phyloP scores from a whole-genome alignment of 192 early-diverging fungal genomes.

The Umbelopsis sp. region DNA sequence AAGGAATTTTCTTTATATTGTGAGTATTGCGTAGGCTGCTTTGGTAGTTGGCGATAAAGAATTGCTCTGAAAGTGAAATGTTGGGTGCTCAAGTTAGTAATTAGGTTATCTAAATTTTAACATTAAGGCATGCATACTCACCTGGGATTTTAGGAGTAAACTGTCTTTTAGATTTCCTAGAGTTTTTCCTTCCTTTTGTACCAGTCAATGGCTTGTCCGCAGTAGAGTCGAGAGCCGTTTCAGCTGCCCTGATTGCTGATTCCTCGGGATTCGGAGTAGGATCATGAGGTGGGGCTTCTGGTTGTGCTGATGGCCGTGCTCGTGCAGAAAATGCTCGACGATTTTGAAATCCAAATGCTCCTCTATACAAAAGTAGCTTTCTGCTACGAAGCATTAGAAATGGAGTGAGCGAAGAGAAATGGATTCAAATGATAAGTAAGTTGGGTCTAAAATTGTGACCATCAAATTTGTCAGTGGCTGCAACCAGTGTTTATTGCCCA shows the following conservation, averaged over 20 bases:
- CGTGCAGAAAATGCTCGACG: neutral
- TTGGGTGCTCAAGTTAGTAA: neutral
- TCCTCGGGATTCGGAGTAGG: conserved; percentile 4
- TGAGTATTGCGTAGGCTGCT: neutral
- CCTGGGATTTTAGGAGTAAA: neutral
- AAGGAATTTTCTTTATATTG: conserved; percentile 6
- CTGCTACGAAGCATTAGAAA: conserved; percentile 1
- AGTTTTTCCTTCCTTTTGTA: neutral
- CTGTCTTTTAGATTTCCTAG: neutral
- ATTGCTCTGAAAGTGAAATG: neutral
- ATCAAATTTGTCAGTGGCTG: neutral
- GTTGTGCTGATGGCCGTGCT: neutral
- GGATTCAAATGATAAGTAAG: no score
- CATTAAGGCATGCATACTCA: neutral
- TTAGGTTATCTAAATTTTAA: neutral
- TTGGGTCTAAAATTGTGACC: neutral
- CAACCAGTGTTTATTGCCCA: no score
- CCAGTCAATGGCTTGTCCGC: neutral
- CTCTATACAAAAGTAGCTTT: neutral
- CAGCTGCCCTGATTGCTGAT: neutral
- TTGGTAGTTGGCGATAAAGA: neutral
- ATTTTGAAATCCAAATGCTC: neutral
- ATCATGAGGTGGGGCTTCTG: neutral
- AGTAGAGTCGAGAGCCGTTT: neutral
- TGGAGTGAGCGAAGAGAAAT: no score